A percentile compares a stretch with the other conserved stretches of the same genome.
These are phyloP conservation scores for Prunus dulcis DNA, from an alignment of 306 rosid species.

Conservation along the genomic window DNA sequence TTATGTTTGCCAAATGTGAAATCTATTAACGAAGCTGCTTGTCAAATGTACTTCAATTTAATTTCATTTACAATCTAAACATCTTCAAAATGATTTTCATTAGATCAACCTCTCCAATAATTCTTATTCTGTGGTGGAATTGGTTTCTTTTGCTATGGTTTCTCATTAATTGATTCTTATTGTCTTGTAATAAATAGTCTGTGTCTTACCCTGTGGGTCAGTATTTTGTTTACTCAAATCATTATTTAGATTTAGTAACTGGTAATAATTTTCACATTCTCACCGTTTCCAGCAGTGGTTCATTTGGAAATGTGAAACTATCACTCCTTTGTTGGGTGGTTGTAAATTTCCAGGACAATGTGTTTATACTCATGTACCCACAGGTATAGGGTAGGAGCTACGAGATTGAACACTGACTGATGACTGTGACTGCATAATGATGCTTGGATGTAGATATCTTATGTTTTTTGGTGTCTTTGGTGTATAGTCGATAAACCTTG, in stretches of 20 bases:
- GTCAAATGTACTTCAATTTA: not conserved
- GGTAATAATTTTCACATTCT: not conserved
- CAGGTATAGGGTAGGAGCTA: not conserved
- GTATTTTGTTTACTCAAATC: not conserved
- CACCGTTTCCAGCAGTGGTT: not conserved
- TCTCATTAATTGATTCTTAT: not conserved
- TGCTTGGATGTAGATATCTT: not conserved
- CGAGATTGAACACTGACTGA: not conserved
- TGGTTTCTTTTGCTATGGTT: not conserved
- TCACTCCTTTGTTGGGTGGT: not conserved
- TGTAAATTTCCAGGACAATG: not conserved
- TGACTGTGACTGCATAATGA: not conserved
- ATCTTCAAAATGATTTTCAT: not conserved
- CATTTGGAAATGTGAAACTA: not conserved
- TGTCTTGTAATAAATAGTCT: not conserved
- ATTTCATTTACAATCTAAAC: not conserved
- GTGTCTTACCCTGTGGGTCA: not conserved
- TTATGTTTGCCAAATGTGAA: not conserved
- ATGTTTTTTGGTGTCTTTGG: not conserved
- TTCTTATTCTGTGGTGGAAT: not conserved
- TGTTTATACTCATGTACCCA: not conserved
- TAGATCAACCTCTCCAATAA: not conserved
- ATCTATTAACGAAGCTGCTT: not conserved
- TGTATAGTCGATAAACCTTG: not conserved
- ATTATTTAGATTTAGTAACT: not conserved